Conservation (phyloP, 257 asterid species). For the Salvia miltiorrhiza region DNA sequence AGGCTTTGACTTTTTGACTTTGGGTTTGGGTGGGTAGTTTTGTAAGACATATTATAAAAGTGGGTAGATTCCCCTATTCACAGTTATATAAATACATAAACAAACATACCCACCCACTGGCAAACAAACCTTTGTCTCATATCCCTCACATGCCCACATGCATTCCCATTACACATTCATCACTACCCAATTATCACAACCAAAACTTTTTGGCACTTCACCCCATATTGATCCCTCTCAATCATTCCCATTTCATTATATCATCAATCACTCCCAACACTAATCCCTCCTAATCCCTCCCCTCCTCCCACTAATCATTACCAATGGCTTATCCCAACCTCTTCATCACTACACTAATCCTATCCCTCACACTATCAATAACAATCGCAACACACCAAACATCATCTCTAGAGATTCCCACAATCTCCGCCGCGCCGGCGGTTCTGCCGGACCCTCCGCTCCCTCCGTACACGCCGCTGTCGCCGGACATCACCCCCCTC, state of each 20-base stretch:
- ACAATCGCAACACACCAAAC: slow-evolving; percentile 27
- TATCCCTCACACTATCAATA: slow-evolving; percentile 20
- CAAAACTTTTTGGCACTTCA: slow-evolving; percentile 25
- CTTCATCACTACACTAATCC: slow-evolving; percentile 14
- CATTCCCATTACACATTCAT: slow-evolving; percentile 29
- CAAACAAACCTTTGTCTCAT: slow-evolving; percentile 30
- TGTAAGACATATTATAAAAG: too few relatives aligned
- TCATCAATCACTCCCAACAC: background rate
- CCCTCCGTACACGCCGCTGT: slow-evolving; percentile 35
- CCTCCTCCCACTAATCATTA: slow-evolving; percentile 17
- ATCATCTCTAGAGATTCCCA: background rate
- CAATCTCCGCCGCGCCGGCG: slow-evolving; percentile 42
- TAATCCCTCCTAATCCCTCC: background rate
- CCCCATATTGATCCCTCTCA: slow-evolving; percentile 38
- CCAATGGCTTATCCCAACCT: slow-evolving; percentile 30
- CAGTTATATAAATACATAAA: too few relatives aligned
- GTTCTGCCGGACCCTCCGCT: slow-evolving; percentile 37
- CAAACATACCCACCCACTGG: slow-evolving; percentile 10
- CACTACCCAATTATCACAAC: slow-evolving; percentile 31
- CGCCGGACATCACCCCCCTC: slow-evolving; percentile 71
- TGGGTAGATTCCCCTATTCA: too few relatives aligned
- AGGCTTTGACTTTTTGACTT: too few relatives aligned
- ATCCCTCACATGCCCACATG: slow-evolving; percentile 35
- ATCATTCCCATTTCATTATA: background rate
- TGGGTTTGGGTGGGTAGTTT: too few relatives aligned